Evolutionary conservation across 164 flowering plant genomes (phyloP).

Genomic region (Stephania yunnanensis): DNA sequence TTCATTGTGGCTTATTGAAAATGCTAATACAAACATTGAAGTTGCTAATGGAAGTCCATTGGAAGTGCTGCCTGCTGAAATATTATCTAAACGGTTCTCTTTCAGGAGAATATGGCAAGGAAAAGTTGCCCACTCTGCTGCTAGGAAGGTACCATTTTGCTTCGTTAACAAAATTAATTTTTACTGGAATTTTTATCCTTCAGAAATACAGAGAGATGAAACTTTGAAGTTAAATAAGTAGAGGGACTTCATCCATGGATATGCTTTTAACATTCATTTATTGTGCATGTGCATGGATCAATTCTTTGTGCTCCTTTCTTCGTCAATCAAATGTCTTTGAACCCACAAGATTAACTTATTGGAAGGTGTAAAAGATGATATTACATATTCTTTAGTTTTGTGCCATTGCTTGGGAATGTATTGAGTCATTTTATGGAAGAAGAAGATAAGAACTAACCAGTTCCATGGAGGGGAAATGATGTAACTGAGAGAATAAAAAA

Average conservation of each 20-base stretch:
- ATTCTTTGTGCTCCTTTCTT: background rate
- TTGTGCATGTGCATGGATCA: background rate
- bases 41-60: slow-evolving; percentile 26
- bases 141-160: slow-evolving; percentile 63
- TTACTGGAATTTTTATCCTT: background rate
- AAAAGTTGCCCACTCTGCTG: slow-evolving; percentile 71
- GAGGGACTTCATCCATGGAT: background rate
- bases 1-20: slow-evolving; percentile 73
- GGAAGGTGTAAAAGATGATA: background rate
- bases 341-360: background rate
- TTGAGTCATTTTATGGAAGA: no score
- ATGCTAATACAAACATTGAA: slow-evolving; percentile 31
- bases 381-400: no score
- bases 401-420: no score
- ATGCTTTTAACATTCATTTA: background rate
- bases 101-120: slow-evolving; percentile 94
- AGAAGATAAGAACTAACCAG: no score
- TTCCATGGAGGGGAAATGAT: no score
- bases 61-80: slow-evolving; percentile 37
- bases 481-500: no score
- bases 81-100: slow-evolving; percentile 40
- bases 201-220: background rate
- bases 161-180: slow-evolving; percentile 1
- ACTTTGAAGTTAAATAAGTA: background rate
- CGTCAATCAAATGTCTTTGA: no score